phyloP scores from a whole-genome alignment of 83 land plant species.

The Larix sibirica region DNA sequence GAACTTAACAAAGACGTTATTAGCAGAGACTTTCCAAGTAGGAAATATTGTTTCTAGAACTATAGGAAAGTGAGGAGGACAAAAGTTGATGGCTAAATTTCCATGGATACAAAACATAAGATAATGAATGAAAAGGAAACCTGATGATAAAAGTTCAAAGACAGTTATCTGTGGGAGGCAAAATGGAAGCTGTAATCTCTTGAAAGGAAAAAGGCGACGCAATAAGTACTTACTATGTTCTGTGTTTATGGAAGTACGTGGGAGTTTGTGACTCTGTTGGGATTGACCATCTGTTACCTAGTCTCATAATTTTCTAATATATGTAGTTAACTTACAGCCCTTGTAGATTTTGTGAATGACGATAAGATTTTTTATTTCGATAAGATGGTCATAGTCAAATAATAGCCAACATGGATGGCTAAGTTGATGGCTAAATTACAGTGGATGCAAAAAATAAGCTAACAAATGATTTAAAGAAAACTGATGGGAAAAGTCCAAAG shows the following conservation, averaged over 20 bases:
- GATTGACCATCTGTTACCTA: no score
- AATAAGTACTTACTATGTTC: neutral
- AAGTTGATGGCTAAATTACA: no score
- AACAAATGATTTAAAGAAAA: neutral
- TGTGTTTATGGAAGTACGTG: neutral
- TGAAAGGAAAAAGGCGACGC: neutral
- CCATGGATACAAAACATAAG: neutral
- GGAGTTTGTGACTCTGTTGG: neutral
- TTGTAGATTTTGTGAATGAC: neutral
- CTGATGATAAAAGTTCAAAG: neutral
- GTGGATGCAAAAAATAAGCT: neutral
- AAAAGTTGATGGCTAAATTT: neutral
- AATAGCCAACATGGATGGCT: neutral
- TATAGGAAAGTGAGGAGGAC: no score
- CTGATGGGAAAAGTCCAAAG: neutral
- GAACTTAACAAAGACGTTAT: no score
- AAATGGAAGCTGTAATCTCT: neutral
- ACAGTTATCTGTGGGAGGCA: neutral
- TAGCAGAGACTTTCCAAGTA: no score
- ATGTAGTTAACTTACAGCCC: neutral
- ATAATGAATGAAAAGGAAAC: neutral
- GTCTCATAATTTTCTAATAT: neutral
- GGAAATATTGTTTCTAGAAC: no score
- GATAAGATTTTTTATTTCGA: no score
- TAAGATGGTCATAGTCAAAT: no score